Evolutionary conservation across 2,329 filamentous ascomycete species (phyloP).

Genomic region (Arthrobotrys conoides): DNA sequence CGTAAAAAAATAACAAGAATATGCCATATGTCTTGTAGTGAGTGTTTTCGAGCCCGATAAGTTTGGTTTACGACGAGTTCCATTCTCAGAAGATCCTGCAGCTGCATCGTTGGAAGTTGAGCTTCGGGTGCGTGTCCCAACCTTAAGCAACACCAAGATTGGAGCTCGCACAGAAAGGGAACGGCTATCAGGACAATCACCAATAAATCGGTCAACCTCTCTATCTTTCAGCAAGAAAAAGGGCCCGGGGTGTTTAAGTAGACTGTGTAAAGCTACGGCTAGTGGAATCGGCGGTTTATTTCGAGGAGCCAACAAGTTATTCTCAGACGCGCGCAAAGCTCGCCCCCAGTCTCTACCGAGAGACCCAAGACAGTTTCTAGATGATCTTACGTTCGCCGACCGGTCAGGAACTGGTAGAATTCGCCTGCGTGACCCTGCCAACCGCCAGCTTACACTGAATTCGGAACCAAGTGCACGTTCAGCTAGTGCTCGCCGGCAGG

Average conservation of each 20-base stretch:
- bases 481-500: conserved; percentile 1
- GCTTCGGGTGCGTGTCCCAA: conserved; percentile 18
- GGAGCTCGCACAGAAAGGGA: neutral
- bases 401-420: neutral
- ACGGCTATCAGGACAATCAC: neutral
- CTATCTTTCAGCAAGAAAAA: neutral
- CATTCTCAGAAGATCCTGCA: neutral
- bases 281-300: neutral
- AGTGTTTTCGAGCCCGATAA: neutral
- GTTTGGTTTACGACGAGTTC: neutral
- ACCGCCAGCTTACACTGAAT: neutral
- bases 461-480: conserved; percentile 9
- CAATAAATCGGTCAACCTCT: neutral
- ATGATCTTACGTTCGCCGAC: conserved; percentile 22
- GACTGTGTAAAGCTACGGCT: neutral
- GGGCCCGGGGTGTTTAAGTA: neutral
- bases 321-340: neutral
- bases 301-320: neutral
- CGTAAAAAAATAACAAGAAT: neutral
- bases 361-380: neutral
- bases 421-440: neutral
- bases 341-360: neutral
- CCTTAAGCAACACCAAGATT: conserved; percentile 27
- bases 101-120: conserved; percentile 16
- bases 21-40: neutral